phyloP scores from a whole-genome alignment of 2,329 filamentous ascomycete genomes.

The Nannizziopsis barbatae region DNA sequence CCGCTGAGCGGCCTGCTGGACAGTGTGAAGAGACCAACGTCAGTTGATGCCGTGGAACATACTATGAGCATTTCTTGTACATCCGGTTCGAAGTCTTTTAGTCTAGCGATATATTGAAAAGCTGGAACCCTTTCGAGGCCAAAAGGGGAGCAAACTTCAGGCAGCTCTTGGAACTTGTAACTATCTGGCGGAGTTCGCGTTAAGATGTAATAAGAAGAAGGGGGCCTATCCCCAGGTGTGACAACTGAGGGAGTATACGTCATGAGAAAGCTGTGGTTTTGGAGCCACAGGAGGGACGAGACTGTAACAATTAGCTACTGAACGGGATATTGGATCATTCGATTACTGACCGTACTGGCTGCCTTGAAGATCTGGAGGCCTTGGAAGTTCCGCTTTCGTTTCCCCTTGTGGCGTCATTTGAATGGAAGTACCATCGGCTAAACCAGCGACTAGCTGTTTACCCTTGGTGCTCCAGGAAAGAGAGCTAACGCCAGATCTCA shows the following conservation, averaged over 20 bases:
- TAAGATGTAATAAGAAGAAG: conserved; percentile 69
- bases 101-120: conserved; percentile 64
- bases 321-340: neutral
- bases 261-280: conserved; percentile 72
- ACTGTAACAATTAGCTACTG: conserved; percentile 36
- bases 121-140: conserved; percentile 54
- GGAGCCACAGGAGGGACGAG: conserved; percentile 74
- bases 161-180: conserved; percentile 63
- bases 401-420: conserved; percentile 77
- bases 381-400: conserved; percentile 66
- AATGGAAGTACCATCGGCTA: conserved; percentile 64
- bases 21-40: conserved; percentile 67
- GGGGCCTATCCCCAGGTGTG: conserved; percentile 42
- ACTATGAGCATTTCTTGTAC: conserved; percentile 73
- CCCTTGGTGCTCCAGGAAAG: conserved; percentile 86
- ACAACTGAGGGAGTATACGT: conserved; percentile 54
- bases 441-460: conserved; percentile 81
- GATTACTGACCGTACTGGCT: conserved; percentile 53
- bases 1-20: conserved; percentile 57
- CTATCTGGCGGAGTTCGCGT: conserved; percentile 44
- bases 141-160: conserved; percentile 63
- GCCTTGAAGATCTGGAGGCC: conserved; percentile 54
- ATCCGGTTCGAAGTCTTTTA: conserved; percentile 69
- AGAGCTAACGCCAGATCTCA: conserved; percentile 68
- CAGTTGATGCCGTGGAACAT: conserved; percentile 65